phyloP scores from a whole-genome alignment of 83 land plant species.

The Picea engelmannii region DNA sequence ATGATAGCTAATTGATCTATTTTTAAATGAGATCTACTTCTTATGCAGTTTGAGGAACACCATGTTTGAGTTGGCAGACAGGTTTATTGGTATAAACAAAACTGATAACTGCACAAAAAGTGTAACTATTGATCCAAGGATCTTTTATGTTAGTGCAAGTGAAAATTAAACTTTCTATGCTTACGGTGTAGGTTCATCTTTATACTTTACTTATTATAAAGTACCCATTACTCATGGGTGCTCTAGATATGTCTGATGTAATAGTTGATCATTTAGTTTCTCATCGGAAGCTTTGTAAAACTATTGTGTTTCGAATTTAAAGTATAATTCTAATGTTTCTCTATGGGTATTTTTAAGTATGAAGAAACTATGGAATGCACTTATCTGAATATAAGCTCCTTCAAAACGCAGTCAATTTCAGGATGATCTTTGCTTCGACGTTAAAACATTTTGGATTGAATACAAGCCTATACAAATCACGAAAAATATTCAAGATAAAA shows the following conservation, averaged over 20 bases:
- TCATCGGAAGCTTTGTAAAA: background rate
- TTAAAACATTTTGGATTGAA: too few relatives aligned
- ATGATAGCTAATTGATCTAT: background rate
- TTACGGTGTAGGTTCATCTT: background rate
- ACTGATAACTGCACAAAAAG: constrained; percentile 99
- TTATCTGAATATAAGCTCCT: too few relatives aligned
- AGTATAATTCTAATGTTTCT: too few relatives aligned
- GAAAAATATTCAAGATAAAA: too few relatives aligned
- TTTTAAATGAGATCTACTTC: background rate
- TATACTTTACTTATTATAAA: background rate
- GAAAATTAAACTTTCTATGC: background rate
- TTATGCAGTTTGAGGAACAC: constrained; percentile 87
- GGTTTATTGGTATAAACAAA: constrained; percentile 95
- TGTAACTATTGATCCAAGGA: constrained; percentile 86
- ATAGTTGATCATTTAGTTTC: too few relatives aligned
- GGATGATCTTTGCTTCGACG: too few relatives aligned
- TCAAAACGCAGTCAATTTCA: too few relatives aligned
- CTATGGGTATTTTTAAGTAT: too few relatives aligned
- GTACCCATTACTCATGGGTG: constrained; percentile 12
- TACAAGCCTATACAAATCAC: too few relatives aligned
- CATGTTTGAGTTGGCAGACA: constrained; percentile 98
- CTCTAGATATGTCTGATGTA: background rate
- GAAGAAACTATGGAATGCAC: too few relatives aligned
- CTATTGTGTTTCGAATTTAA: background rate
- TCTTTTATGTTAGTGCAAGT: constrained; percentile 55